Evolutionary conservation across 176 grass and related monocot species (phyloP).

Genomic region (Carex cristatella): DNA sequence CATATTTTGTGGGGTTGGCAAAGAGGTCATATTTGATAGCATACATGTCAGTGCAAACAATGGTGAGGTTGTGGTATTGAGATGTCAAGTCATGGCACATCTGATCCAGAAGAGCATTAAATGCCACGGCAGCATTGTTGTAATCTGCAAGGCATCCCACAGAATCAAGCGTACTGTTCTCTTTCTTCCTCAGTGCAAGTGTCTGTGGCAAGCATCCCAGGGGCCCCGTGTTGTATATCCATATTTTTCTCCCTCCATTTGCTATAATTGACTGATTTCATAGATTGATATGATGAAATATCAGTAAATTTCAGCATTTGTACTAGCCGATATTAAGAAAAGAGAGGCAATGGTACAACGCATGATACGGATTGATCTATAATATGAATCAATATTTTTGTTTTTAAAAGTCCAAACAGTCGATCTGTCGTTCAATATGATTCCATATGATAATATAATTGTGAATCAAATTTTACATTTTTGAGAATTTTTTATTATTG

Average conservation of each 20-base stretch:
- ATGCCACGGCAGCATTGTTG: conserved; percentile 30
- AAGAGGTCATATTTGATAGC: conserved; percentile 49
- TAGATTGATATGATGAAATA: not conserved
- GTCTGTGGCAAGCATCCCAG: conserved; percentile 35
- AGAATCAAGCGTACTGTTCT: conserved; percentile 19
- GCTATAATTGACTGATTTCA: conserved; percentile 28
- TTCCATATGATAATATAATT: too few species aligned
- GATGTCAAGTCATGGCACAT: conserved; percentile 28
- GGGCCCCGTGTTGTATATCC: conserved; percentile 48
- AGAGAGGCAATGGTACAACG: too few species aligned
- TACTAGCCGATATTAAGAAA: too few species aligned
- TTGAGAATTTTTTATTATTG: too few species aligned
- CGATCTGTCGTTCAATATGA: too few species aligned
- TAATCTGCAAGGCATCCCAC: conserved; percentile 37
- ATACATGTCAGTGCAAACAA: conserved; percentile 49
- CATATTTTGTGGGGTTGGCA: conserved; percentile 41
- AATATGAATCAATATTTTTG: too few species aligned
- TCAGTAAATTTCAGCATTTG: not conserved
- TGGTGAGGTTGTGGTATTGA: not conserved
- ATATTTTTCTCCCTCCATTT: conserved; percentile 35
- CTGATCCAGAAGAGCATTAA: conserved; percentile 30
- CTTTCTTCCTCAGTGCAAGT: conserved; percentile 21
- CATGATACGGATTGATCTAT: too few species aligned
- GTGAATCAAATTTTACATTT: too few species aligned
- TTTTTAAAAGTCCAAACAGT: too few species aligned